Conservation (phyloP, 768 basidiomycete species). For the Auricularia cornea region DNA sequence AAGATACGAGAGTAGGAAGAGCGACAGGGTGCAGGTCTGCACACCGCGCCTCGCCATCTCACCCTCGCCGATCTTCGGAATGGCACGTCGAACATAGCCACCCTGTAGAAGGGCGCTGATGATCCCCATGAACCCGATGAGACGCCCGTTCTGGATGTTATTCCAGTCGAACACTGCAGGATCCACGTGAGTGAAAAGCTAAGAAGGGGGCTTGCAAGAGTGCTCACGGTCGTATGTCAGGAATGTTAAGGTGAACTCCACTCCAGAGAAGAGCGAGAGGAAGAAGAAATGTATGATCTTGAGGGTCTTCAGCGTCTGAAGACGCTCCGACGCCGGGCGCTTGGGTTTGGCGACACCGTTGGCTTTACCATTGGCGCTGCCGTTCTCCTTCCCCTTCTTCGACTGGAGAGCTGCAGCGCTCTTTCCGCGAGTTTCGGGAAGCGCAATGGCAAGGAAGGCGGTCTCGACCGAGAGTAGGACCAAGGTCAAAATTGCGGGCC, state of each 20-base stretch:
- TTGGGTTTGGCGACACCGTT: conserved; percentile 12
- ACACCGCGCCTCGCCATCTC: conserved; percentile 79
- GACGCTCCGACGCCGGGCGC: conserved; percentile 35
- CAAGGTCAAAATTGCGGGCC: conserved; percentile 79
- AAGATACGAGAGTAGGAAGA: conserved; percentile 63
- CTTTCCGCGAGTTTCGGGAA: conserved; percentile 80
- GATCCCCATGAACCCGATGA: conserved; percentile 84
- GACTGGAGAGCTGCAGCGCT: conserved; percentile 11
- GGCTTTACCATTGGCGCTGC: background rate
- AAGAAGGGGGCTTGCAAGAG: background rate
- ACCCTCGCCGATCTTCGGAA: conserved; percentile 67
- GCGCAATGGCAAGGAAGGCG: conserved; percentile 55
- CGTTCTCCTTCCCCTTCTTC: conserved; percentile 12
- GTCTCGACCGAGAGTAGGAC: conserved; percentile 75
- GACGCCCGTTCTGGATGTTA: conserved; percentile 78
- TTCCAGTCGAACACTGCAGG: conserved; percentile 78
- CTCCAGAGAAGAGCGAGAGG: conserved; percentile 76
- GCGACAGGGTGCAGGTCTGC: conserved; percentile 57
- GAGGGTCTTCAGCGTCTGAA: conserved; percentile 48
- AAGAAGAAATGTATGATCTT: conserved; percentile 76
- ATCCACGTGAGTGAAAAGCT: background rate
- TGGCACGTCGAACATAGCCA: conserved; percentile 82
- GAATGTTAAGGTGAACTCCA: conserved; percentile 96
- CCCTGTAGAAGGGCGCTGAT: conserved; percentile 87
- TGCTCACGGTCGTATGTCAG: conserved; percentile 78